Base-by-base conservation (phyloP, 306 rosid species). In the Quercus bicolor region DNA sequence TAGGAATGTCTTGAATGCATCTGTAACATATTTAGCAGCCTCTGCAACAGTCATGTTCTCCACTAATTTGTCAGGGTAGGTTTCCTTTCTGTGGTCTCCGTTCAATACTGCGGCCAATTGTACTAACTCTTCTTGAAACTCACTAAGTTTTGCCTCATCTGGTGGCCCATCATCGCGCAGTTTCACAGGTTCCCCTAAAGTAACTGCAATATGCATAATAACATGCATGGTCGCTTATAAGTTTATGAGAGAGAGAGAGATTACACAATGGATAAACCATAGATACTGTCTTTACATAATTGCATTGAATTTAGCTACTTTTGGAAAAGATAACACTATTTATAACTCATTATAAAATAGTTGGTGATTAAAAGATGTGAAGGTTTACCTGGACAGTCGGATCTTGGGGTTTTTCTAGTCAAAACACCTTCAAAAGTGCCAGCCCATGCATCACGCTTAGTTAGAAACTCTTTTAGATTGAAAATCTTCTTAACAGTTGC, bases 401-500 rank as follows among this genome's bases (percentile, higher is more conserved):
- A 79, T 84, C 90, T 81, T 52, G 90, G 86, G 48, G 26, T 73
- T 4, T 72, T 61, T 73, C 88, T 77, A 2, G 34, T 84, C n/a
- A 87, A 66, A 70, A 87, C 78, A 31, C 26, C 19, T 43, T 84
- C 90, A 26, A 87, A 87, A 52, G 88, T 87, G 62, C 83, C 88
- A 1, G 88, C 88, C 88, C 90, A 87, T 52, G 78, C 88, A 55
- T 87, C 90, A 1, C 90, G 86, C 76, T 92, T 90, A 11, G 94
- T 90, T 45, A 92, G 73, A 75, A 90, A 92, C 55, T 82, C 34
- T 28, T 86, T 79, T 0, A 92, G 85, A 71, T 88, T 82, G 83
- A 92, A 92, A 73, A 90, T 87, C 84, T 87, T 90, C 85, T 92
- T 90, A 10, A 92, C 94, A 4, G 90, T 87, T 13, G 90, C 88